Conservation (phyloP, 225 moss, liverwort and hornwort genomes). For the Sphagnum tenellum region DNA sequence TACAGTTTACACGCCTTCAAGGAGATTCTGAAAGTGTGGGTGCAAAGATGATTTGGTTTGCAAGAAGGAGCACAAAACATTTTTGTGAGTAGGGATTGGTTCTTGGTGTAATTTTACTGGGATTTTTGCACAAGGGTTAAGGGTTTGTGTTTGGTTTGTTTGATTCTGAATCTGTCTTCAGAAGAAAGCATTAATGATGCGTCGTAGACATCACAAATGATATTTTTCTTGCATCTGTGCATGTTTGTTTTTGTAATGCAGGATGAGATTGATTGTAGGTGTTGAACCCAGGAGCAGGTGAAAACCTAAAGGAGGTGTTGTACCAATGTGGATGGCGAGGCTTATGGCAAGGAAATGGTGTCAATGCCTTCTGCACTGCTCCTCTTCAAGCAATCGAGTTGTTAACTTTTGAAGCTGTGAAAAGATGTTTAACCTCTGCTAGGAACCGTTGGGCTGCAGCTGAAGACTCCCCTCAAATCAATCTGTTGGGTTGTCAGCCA, state of each 20-base stretch:
- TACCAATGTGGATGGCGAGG: constrained; percentile 25
- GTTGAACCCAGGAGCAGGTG: constrained; percentile 28
- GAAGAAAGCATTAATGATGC: too few relatives aligned
- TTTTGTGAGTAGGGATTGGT: too few relatives aligned
- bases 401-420: constrained; percentile 25
- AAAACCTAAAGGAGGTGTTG: constrained; percentile 22
- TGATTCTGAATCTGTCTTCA: too few relatives aligned
- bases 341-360: constrained; percentile 32
- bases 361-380: constrained; percentile 27
- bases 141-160: too few relatives aligned
- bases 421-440: constrained; percentile 10
- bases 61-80: too few relatives aligned
- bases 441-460: constrained; percentile 14
- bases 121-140: too few relatives aligned
- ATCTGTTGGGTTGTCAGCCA: constrained; percentile 17
- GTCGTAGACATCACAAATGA: too few relatives aligned
- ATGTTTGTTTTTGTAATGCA: constrained; percentile 2
- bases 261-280: constrained; percentile 35
- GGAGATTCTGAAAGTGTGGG: too few relatives aligned
- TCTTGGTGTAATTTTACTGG: too few relatives aligned
- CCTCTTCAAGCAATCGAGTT: constrained; percentile 38
- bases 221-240: too few relatives aligned
- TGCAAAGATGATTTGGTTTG: too few relatives aligned
- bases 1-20: too few relatives aligned
- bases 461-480: constrained; percentile 26